These are phyloP conservation scores for Parietaria judaica DNA, from an alignment of 306 rosid genomes.

Conservation along the genomic window DNA sequence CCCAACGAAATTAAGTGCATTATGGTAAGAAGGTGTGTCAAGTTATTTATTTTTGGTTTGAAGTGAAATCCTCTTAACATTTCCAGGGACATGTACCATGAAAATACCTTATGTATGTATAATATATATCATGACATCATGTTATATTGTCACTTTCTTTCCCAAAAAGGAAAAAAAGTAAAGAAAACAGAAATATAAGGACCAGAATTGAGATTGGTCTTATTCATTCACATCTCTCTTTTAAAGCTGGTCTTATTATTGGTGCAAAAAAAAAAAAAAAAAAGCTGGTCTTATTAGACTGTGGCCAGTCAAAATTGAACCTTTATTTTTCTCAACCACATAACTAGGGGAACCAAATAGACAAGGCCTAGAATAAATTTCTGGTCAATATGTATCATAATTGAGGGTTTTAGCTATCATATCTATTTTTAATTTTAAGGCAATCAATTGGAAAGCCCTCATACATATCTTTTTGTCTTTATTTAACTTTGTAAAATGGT, in stretches of 20 bases:
- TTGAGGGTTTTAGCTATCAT: not conserved
- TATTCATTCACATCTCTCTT: not conserved
- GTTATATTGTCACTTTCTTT: too few species aligned
- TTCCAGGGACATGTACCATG: conserved; percentile 1
- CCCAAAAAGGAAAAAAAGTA: too few species aligned
- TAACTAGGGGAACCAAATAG: not conserved
- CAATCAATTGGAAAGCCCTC: too few species aligned
- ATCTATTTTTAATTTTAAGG: too few species aligned
- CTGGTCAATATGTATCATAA: conserved; percentile 12
- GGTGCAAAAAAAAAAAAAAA: too few species aligned
- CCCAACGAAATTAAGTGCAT: not conserved
- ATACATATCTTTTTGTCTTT: too few species aligned
- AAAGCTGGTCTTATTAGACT: not conserved
- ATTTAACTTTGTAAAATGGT: too few species aligned
- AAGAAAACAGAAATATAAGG: not conserved
- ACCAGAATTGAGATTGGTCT: conserved; percentile 5
- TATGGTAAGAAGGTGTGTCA: not conserved
- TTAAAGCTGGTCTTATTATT: not conserved
- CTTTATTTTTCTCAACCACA: not conserved
- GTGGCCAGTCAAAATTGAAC: too few species aligned
- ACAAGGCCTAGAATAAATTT: not conserved
- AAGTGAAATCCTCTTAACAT: not conserved
- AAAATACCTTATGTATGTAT: not conserved
- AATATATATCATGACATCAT: too few species aligned
- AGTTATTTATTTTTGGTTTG: too few species aligned